Percentiles rank a stretch among this genome's conserved stretches.
phyloP scores from a whole-genome alignment of 148 eudicot species.

The Rhododendron ovatum region DNA sequence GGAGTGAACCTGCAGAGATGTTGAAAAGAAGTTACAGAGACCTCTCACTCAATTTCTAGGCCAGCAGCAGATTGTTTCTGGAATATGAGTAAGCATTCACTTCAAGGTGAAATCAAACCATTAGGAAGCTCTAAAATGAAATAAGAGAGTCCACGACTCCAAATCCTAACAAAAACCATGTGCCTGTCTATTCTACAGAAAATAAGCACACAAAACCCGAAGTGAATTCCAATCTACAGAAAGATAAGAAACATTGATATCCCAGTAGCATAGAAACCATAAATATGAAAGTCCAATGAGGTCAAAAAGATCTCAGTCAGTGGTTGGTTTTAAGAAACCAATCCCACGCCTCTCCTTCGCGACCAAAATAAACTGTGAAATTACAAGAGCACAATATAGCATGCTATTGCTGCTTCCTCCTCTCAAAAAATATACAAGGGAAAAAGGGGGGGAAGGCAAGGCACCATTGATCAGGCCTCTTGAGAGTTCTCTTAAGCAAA shows the following conservation, averaged over 20 bases:
- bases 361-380: not conserved
- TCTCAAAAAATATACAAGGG: not conserved
- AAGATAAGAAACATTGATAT: not conserved
- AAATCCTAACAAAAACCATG: not conserved
- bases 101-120: not conserved
- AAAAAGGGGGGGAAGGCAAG: not conserved
- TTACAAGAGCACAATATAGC: not conserved
- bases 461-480: not conserved
- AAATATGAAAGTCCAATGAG: not conserved
- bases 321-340: not conserved
- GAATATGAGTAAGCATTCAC: not conserved
- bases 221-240: not conserved
- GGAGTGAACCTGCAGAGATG: conserved; percentile 38
- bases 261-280: not conserved
- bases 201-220: not conserved
- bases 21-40: not conserved
- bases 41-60: not conserved
- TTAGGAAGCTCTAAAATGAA: not conserved
- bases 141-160: not conserved
- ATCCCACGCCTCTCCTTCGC: not conserved
- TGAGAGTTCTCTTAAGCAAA: not conserved
- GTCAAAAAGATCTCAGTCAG: not conserved
- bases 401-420: not conserved
- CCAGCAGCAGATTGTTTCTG: not conserved
- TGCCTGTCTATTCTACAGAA: not conserved